phyloP scores from a whole-genome alignment of 2,329 filamentous ascomycete species.

The Teratosphaeria zuluensis region DNA sequence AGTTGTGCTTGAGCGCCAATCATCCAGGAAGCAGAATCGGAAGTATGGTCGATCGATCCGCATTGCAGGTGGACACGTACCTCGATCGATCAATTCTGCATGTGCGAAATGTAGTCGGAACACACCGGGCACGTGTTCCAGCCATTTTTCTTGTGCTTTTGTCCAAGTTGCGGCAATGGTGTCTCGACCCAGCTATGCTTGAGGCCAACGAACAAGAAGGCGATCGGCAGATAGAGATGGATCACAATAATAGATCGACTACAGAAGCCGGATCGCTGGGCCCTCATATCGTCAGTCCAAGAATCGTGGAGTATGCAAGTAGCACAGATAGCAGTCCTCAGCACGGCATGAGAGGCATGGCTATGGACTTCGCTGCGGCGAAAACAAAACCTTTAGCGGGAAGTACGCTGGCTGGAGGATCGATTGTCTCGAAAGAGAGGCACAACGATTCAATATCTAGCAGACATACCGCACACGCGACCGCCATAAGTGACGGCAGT shows the following conservation, averaged over 20 bases:
- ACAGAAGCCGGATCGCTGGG: background rate
- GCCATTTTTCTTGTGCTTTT: constrained; percentile 21
- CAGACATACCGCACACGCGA: background rate
- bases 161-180: constrained; percentile 24
- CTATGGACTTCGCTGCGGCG: background rate
- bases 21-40: constrained; percentile 56
- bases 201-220: background rate
- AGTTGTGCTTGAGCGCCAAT: constrained; percentile 60
- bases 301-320: background rate
- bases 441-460: background rate
- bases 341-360: background rate
- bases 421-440: background rate
- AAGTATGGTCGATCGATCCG: constrained; percentile 57
- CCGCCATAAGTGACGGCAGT: background rate
- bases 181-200: constrained; percentile 15
- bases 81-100: constrained; percentile 61
- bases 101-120: constrained; percentile 53
- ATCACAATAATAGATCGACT: background rate
- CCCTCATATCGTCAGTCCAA: background rate
- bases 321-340: background rate
- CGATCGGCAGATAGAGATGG: background rate
- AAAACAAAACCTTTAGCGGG: background rate
- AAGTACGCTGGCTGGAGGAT: background rate
- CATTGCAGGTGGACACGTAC: constrained; percentile 56
- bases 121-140: constrained; percentile 13